Conservation (phyloP, 1,139 yeast species). For the Blastobotrys apis region DNA sequence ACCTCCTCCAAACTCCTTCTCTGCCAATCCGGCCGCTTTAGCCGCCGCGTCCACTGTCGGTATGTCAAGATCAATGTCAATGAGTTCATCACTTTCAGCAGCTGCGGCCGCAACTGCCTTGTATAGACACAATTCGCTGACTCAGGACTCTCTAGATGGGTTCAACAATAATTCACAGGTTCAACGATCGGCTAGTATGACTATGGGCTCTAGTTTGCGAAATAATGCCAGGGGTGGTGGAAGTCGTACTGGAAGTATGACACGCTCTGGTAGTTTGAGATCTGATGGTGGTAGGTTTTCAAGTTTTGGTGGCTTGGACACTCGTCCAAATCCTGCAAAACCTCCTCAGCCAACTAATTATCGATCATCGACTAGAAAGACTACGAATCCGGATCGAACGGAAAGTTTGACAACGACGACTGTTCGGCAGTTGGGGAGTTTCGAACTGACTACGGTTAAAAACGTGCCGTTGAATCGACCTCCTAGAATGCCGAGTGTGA, state of each 20-base stretch:
- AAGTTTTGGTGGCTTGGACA: neutral
- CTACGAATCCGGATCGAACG: slow-evolving; percentile 32
- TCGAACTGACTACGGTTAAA: slow-evolving; percentile 31
- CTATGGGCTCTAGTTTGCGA: neutral
- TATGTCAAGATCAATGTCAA: slow-evolving; percentile 17
- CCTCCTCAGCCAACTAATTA: slow-evolving; percentile 16
- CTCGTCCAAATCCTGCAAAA: slow-evolving; percentile 17
- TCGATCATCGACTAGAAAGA: slow-evolving; percentile 4
- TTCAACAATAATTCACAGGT: neutral
- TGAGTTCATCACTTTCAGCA: slow-evolving; percentile 23
- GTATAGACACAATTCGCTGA: slow-evolving; percentile 34
- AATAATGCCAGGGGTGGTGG: neutral
- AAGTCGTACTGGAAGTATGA: neutral
- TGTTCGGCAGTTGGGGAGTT: slow-evolving; percentile 36
- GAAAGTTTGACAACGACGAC: slow-evolving; percentile 40
- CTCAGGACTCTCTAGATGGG: slow-evolving; percentile 24
- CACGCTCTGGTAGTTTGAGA: no score
- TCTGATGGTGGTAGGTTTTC: no score
- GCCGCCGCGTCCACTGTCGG: slow-evolving; percentile 45
- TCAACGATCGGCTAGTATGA: neutral
- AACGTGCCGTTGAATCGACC: slow-evolving; percentile 8
- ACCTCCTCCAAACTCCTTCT: slow-evolving; percentile 28
- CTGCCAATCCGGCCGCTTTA: slow-evolving; percentile 35
- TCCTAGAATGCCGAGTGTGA: neutral
- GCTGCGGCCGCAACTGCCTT: slow-evolving; percentile 39